Percentiles rank a stretch among this genome's conserved stretches.
Evolutionary conservation across 306 rosid species (phyloP).

Genomic region (Ormosia semicastrata): DNA sequence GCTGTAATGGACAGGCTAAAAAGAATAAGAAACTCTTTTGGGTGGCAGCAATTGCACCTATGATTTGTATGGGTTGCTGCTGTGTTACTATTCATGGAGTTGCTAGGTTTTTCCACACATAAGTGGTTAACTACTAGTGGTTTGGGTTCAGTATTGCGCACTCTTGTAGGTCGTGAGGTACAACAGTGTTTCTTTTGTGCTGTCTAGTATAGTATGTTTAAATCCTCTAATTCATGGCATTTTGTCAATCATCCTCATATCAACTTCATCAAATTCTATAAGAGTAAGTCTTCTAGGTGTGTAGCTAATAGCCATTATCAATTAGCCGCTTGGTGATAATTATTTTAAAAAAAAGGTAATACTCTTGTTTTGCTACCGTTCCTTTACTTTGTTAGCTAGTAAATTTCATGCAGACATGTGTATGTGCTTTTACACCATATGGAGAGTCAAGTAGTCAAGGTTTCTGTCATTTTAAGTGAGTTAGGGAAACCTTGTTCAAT

Average conservation of each 20-base stretch:
- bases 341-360: too few relatives aligned
- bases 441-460: too few relatives aligned
- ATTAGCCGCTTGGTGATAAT: too few relatives aligned
- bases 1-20: too few relatives aligned
- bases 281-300: background rate
- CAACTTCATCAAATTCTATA: background rate
- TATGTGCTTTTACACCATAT: too few relatives aligned
- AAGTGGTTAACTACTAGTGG: conserved; percentile 81
- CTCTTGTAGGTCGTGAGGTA: conserved; percentile 84
- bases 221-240: background rate
- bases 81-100: conserved; percentile 69
- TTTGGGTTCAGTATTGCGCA: conserved; percentile 74
- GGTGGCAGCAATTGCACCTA: too few relatives aligned
- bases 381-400: too few relatives aligned
- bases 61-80: conserved; percentile 87
- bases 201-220: background rate
- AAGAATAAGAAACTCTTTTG: too few relatives aligned
- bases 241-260: background rate
- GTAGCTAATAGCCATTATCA: background rate
- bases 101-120: too few relatives aligned
- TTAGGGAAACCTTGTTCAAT: too few relatives aligned
- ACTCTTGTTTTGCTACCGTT: background rate
- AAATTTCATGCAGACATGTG: too few relatives aligned
- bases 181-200: conserved; percentile 5
- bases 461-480: too few relatives aligned